These are phyloP conservation scores for Ulota crispa DNA, from an alignment of 225 moss, liverwort and hornwort genomes.

Conservation along the genomic window DNA sequence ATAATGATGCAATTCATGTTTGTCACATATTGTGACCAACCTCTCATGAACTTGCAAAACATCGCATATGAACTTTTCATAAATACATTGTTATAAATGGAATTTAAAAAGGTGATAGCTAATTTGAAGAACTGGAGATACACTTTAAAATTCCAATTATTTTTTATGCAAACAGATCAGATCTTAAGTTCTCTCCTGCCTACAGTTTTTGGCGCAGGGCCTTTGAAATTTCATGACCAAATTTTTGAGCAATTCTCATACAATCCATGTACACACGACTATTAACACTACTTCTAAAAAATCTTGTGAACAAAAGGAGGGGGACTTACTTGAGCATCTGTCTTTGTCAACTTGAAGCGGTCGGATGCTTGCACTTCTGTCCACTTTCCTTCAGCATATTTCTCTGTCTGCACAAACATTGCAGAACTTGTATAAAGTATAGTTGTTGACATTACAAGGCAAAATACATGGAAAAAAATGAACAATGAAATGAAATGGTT, in stretches of 20 bases:
- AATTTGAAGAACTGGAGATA: not conserved
- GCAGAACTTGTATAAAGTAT: not conserved
- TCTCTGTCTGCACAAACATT: conserved; percentile 53
- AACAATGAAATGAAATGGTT: too few species aligned
- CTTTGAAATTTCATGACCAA: conserved; percentile 3
- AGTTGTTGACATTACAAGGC: too few species aligned
- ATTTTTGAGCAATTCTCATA: not conserved
- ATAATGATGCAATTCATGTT: too few species aligned
- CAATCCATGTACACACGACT: not conserved
- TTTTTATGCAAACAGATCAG: not conserved
- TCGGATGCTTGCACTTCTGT: conserved; percentile 53
- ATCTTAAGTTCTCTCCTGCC: not conserved
- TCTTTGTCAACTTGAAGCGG: conserved; percentile 78
- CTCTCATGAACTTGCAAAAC: too few species aligned
- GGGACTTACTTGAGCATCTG: conserved; percentile 71
- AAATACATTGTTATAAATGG: too few species aligned
- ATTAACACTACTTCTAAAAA: too few species aligned
- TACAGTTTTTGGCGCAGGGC: not conserved
- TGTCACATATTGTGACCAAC: too few species aligned
- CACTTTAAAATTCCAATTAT: not conserved
- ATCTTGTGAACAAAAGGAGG: not conserved
- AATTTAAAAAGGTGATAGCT: not conserved
- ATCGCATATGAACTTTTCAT: too few species aligned
- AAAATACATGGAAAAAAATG: too few species aligned
- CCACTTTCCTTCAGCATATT: conserved; percentile 88